Conservation (phyloP, 73 alveolate species). For the Tetrahymena borealis region DNA sequence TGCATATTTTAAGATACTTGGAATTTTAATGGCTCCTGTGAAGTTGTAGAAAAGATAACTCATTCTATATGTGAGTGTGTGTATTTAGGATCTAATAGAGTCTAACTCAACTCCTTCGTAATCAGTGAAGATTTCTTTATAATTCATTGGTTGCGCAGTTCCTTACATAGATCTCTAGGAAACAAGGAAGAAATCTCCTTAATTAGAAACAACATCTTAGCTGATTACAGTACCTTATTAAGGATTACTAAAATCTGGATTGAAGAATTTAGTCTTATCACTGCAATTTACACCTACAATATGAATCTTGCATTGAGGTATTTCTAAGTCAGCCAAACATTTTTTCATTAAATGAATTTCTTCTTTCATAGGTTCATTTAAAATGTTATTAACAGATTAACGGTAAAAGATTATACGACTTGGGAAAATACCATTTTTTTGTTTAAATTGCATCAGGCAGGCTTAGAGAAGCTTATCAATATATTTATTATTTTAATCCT, state of each 20-base stretch:
- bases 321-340: not conserved
- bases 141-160: not conserved
- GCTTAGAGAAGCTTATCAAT: not conserved
- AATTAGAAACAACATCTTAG: not conserved
- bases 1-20: constrained; percentile 79
- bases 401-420: not conserved
- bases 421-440: not conserved
- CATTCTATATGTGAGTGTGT: constrained; percentile 59
- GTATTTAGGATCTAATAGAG: not conserved
- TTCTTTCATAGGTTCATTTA: not conserved
- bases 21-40: constrained; percentile 79
- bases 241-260: not conserved
- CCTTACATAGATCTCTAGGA: not conserved
- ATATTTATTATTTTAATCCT: not conserved
- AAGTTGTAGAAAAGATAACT: constrained; percentile 71
- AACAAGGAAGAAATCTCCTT: not conserved
- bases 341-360: not conserved
- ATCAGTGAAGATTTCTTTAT: constrained; percentile 44
- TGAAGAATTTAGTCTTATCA: not conserved
- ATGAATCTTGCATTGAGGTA: not conserved
- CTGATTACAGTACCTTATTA: not conserved
- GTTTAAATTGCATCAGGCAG: not conserved
- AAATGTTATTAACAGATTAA: not conserved
- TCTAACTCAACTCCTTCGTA: constrained; percentile 37
- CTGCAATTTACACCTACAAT: not conserved